Evolutionary conservation across 2,329 filamentous ascomycete species (phyloP), one percentile per base, ranked within the genome.

Genomic region (Aspergillus hiratsukae): DNA sequence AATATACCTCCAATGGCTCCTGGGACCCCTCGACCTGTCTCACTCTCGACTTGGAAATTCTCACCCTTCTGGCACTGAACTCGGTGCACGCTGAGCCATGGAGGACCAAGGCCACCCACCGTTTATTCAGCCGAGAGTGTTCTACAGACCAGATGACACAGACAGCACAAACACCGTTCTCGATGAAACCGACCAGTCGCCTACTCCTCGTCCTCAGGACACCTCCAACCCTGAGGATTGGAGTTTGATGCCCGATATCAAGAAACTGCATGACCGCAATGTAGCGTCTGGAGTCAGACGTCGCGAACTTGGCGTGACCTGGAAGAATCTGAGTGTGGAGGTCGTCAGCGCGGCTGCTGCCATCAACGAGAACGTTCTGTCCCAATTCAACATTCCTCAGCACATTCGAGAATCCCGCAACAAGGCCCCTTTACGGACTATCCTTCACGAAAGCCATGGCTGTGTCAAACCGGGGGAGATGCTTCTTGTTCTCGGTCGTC

Each of bases 381-480:
- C 82, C 0, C 84, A 83, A 60, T 83, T 81, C 74, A 83, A 83
- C 65, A 70, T 86, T 2, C 75, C 78, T 28, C 76, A 81, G 37
- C 73, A 79, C n/a, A 62, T 81, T 61, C 80, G 76, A 62, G 84
- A 86, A 61, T 75, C 74, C 55, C 76, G 75, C 61, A 76, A 75
- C 46, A 85, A 83, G 63, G 80, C 82, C 0, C 83, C 86, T 0
- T 71, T 87, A 21, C 83, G 82, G 60, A 87, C 83, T 0, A 86
- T 91, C 48, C 72, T 91, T 23, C 80, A 87, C 53, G 79, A 83
- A 63, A 83, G 81, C 56, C 82, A 86, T 66, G 87, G 87, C 10
- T 88, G 85, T 61, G 83, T 90, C 51, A 86, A 86, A 68, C 87
- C 87, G 0, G 88, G 87, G 21, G 86, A 89, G 71, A 88, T 89